Evolutionary conservation across 2,329 filamentous ascomycete genomes (phyloP).

Genomic region (Aspergillus oerlinghausenensis): DNA sequence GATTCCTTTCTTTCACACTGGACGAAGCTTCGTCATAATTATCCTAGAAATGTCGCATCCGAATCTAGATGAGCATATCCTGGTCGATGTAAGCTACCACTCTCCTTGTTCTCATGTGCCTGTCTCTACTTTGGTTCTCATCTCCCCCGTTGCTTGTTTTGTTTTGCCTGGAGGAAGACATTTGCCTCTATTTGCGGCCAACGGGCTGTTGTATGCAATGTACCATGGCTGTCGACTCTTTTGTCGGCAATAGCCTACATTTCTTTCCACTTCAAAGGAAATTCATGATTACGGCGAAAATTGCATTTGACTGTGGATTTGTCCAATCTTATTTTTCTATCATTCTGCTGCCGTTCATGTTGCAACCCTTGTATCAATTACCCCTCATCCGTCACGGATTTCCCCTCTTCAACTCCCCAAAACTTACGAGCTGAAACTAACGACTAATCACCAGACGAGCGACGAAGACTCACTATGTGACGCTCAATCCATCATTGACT

Average conservation of each 20-base stretch:
- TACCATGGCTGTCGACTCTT: not conserved
- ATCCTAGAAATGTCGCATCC: conserved; percentile 23
- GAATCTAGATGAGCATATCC: conserved; percentile 28
- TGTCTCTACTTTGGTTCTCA: not conserved
- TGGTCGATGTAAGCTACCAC: conserved; percentile 27
- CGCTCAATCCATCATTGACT: conserved; percentile 32
- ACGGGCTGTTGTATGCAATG: not conserved
- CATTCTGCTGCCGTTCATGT: not conserved
- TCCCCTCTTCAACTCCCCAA: not conserved
- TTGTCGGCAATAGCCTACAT: not conserved
- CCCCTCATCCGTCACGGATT: not conserved
- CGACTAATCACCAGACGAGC: conserved; percentile 23
- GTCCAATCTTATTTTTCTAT: not conserved
- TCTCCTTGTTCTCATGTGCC: not conserved
- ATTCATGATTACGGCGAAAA: not conserved
- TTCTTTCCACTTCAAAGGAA: not conserved
- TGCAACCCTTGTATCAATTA: not conserved
- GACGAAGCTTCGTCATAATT: not conserved
- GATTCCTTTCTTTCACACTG: not conserved
- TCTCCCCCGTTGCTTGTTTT: not conserved
- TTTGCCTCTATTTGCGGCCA: not conserved
- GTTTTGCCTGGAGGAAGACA: not conserved
- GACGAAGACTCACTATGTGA: conserved; percentile 33
- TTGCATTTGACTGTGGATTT: not conserved
- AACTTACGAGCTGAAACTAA: not conserved